Evolutionary conservation across 106 monocot genomes (phyloP), one percentile per base, ranked within the genome.

Genomic region (Iris macrosiphon): DNA sequence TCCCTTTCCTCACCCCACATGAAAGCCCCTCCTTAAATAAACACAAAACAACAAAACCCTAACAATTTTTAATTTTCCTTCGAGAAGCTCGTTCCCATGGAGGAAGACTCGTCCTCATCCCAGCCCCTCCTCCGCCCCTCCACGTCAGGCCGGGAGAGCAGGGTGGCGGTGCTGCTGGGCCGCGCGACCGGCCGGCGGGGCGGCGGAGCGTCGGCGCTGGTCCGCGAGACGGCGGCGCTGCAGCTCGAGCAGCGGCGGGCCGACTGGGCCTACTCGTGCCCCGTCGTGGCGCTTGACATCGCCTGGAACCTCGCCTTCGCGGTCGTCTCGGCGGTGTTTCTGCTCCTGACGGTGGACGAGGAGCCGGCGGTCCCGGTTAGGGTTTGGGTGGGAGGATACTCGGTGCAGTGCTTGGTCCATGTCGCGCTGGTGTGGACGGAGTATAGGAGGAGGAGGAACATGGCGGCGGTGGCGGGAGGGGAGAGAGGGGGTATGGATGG

Each of bases 241-340:
- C 88, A 81, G 55, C 67, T 94, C 40, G 78, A 88, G 72, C 72
- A 86, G 75, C 59, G 93, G 31, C 74, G 88, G 20, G 78, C 70
- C 9, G 78, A 81, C 33, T 94, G 88, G 93, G 84, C 80, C 19
- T 77, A 80, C 64, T 94, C 93, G 4, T 60, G 75, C 40, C 73
- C 87, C 11, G 81, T 88, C 7, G 84, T 88, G 31, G 80, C 78
- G n/a, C 52, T 94, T 22, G 93, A 94, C 60, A 66, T 94, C 42
- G 37, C 72, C 1, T 94, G 93, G 93, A 94, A 94, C 57, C 57
- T 88, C 30, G 64, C 81, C 42, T 94, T 88, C 63, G 74, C 66
- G 11, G 71, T 66, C 11, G 62, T 70, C 1, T 51, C 88, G 12
- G 62, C 43, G 3, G 74, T 52, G 25, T 46, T 81, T 44, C 69